A percentile compares a stretch with the other conserved stretches of the same genome.
Evolutionary conservation across 2,329 filamentous ascomycete genomes (phyloP).

Genomic region (Dactylellina leptospora): DNA sequence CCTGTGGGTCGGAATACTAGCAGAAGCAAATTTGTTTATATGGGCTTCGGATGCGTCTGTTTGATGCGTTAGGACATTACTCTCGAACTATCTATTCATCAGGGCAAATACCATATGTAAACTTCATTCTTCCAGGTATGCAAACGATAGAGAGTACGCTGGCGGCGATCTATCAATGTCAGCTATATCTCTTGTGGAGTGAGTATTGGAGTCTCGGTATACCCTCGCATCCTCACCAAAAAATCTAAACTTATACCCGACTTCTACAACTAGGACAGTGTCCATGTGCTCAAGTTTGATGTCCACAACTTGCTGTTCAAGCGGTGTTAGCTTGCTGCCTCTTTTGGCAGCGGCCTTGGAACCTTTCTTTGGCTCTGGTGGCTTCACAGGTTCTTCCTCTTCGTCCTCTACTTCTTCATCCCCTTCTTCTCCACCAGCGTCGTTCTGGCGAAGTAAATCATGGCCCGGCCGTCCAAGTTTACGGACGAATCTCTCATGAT

Average conservation of each 20-base stretch:
- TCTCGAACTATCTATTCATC: slow-evolving; percentile 37
- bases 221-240: slow-evolving; percentile 89
- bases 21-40: slow-evolving; percentile 88
- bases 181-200: background rate
- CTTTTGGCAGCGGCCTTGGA: slow-evolving; percentile 67
- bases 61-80: slow-evolving; percentile 53
- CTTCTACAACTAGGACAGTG: slow-evolving; percentile 88
- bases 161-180: slow-evolving; percentile 66
- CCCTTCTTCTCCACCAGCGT: slow-evolving; percentile 22
- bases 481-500: slow-evolving; percentile 40
- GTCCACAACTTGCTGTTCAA: slow-evolving; percentile 91
- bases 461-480: slow-evolving; percentile 35
- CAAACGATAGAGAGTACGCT: slow-evolving; percentile 94
- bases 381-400: slow-evolving; percentile 60
- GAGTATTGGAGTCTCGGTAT: slow-evolving; percentile 59
- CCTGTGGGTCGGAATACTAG: slow-evolving; percentile 91
- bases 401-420: slow-evolving; percentile 65
- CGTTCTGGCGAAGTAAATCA: slow-evolving; percentile 57
- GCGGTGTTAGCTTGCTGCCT: slow-evolving; percentile 85
- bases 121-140: slow-evolving; percentile 93
- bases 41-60: slow-evolving; percentile 87
- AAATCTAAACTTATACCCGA: slow-evolving; percentile 97
- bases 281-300: slow-evolving; percentile 93
- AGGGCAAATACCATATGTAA: slow-evolving; percentile 71
- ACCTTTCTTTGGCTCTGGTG: slow-evolving; percentile 63